Evolutionary conservation across 805 yeast genomes (phyloP).

Genomic region (Kazachstania viticola): DNA sequence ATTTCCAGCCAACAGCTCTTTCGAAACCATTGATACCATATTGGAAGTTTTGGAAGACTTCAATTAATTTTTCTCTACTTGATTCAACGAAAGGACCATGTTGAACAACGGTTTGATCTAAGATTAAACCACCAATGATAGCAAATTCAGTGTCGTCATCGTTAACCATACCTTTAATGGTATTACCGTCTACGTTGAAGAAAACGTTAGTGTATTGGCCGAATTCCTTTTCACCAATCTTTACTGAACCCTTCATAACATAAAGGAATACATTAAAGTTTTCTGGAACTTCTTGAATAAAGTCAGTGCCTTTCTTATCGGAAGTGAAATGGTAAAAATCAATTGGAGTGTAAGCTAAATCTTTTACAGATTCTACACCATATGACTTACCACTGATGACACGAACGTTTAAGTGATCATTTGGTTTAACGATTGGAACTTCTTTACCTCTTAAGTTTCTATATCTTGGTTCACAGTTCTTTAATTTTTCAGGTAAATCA

Average conservation of each 20-base stretch:
- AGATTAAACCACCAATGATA: conserved; percentile 61
- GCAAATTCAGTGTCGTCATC: conserved; percentile 44
- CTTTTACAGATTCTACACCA: conserved; percentile 63
- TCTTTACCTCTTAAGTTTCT: conserved; percentile 62
- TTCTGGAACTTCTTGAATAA: conserved; percentile 45
- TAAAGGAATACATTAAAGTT: conserved; percentile 63
- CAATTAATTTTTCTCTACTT: conserved; percentile 47
- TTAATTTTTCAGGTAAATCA: conserved; percentile 56
- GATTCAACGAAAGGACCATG: conserved; percentile 89
- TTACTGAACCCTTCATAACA: conserved; percentile 48
- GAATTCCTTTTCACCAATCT: conserved; percentile 33
- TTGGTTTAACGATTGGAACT: conserved; percentile 56
- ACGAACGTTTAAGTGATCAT: conserved; percentile 41
- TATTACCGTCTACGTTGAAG: conserved; percentile 60
- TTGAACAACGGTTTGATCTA: conserved; percentile 69
- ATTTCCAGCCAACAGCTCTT: conserved; percentile 48
- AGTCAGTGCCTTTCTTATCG: conserved; percentile 48
- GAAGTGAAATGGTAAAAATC: conserved; percentile 57
- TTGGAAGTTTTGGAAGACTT: conserved; percentile 68
- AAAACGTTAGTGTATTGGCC: conserved; percentile 43
- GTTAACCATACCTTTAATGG: conserved; percentile 42
- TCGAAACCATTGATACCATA: conserved; percentile 58
- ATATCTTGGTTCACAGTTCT: conserved; percentile 60
- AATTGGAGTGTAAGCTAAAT: conserved; percentile 74
- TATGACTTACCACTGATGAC: conserved; percentile 71